phyloP scores from a whole-genome alignment of 2,329 filamentous ascomycete genomes.

The Fusarium virguliforme region DNA sequence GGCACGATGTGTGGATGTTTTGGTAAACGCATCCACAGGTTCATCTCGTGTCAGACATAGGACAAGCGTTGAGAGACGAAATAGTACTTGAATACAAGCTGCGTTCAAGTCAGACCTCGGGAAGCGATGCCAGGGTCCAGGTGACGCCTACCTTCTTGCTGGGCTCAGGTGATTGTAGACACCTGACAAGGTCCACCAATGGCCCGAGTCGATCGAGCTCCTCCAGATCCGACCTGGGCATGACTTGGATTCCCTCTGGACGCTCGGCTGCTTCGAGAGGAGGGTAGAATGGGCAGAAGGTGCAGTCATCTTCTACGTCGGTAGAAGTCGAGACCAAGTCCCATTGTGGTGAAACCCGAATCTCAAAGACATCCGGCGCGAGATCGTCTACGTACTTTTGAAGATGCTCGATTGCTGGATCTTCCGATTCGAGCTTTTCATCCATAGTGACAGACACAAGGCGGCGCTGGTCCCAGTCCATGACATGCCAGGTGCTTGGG shows the following conservation, averaged over 20 bases:
- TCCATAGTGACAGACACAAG: constrained; percentile 53
- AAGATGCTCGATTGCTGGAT: constrained; percentile 47
- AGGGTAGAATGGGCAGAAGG: constrained; percentile 47
- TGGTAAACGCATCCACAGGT: constrained; percentile 56
- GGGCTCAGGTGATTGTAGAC: neutral
- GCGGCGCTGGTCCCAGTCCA: constrained; percentile 53
- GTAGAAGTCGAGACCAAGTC: constrained; percentile 44
- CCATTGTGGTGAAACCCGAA: constrained; percentile 46
- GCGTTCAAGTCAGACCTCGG: neutral
- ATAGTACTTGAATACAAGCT: constrained; percentile 58
- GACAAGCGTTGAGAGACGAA: constrained; percentile 43
- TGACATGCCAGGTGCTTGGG: constrained; percentile 50
- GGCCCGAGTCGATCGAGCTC: constrained; percentile 53
- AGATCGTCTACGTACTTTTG: constrained; percentile 44
- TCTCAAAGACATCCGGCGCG: constrained; percentile 38
- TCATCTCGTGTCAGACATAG: constrained; percentile 56
- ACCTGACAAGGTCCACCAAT: constrained; percentile 50
- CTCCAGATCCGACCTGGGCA: constrained; percentile 47
- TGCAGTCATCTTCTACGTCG: constrained; percentile 51
- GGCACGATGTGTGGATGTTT: constrained; percentile 57
- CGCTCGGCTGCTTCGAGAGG: constrained; percentile 39
- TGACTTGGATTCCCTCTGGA: constrained; percentile 38
- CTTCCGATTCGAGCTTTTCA: constrained; percentile 41
- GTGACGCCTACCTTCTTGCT: neutral
- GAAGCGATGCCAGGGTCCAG: too few relatives aligned